phyloP scores from a whole-genome alignment of 495 filamentous ascomycete species.

The Cercophora sp. region DNA sequence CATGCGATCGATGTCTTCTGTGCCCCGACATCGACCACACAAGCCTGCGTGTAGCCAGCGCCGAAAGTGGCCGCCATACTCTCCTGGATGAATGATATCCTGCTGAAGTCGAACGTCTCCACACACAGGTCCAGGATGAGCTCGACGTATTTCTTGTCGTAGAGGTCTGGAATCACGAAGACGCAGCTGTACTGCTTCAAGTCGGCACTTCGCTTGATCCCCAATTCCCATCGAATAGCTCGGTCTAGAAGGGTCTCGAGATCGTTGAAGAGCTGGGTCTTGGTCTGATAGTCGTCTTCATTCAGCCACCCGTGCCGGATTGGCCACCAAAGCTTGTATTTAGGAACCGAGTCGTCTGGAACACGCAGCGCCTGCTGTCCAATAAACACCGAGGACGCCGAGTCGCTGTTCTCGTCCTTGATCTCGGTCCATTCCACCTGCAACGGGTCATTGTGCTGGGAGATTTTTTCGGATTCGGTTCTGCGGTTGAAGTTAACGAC shows the following conservation, averaged over 20 bases:
- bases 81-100: constrained; percentile 91
- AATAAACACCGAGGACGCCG: constrained; percentile 67
- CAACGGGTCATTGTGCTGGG: constrained; percentile 88
- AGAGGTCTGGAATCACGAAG: constrained; percentile 91
- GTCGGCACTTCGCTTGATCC: constrained; percentile 69
- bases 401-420: constrained; percentile 43
- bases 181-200: constrained; percentile 90
- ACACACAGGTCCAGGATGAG: constrained; percentile 77
- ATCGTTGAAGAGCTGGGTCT: constrained; percentile 74
- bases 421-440: constrained; percentile 95
- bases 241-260: constrained; percentile 82
- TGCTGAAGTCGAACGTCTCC: constrained; percentile 80
- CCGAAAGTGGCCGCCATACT: constrained; percentile 91
- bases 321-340: constrained; percentile 90
- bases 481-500: constrained; percentile 88
- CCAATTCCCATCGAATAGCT: constrained; percentile 77
- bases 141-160: constrained; percentile 89
- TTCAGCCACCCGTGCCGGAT: constrained; percentile 83
- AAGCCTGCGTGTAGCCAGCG: constrained; percentile 87
- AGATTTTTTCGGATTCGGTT: constrained; percentile 74
- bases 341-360: constrained; percentile 81
- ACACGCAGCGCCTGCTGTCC: constrained; percentile 80
- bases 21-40: constrained; percentile 93
- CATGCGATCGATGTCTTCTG: constrained; percentile 98
- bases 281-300: constrained; percentile 77